These are phyloP conservation scores for Amanita rimosa DNA, from an alignment of 768 basidiomycete species.

Conservation along the genomic window DNA sequence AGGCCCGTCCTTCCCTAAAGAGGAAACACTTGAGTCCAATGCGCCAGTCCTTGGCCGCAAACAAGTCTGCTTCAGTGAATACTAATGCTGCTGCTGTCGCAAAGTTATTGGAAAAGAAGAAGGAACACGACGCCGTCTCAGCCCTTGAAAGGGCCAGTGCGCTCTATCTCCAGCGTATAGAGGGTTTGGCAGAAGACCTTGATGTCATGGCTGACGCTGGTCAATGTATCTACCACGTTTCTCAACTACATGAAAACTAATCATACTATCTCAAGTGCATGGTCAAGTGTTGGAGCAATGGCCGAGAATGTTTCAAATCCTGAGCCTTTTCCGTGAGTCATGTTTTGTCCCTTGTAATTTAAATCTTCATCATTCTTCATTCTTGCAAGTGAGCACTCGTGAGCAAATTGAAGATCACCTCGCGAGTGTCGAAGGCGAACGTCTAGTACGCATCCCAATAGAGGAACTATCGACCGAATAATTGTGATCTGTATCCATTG, in stretches of 20 bases:
- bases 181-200: conserved; percentile 59
- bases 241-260: background rate
- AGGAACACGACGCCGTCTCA: conserved; percentile 65
- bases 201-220: conserved; percentile 73
- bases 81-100: conserved; percentile 33
- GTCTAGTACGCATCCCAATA: conserved; percentile 63
- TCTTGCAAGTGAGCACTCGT: background rate
- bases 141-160: conserved; percentile 58
- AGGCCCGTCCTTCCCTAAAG: background rate
- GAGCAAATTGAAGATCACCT: background rate
- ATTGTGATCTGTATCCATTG: too few species aligned
- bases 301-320: conserved; percentile 75
- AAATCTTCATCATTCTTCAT: background rate
- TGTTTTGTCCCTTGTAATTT: background rate
- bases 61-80: conserved; percentile 31
- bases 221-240: conserved; percentile 30
- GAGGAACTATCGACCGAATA: conserved; percentile 36
- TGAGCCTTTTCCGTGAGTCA: conserved; percentile 54
- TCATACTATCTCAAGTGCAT: conserved; percentile 30
- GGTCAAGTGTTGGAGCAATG: conserved; percentile 72
- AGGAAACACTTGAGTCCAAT: conserved; percentile 18
- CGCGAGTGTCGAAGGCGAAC: conserved; percentile 32
- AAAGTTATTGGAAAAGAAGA: conserved; percentile 68
- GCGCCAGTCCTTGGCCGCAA: conserved; percentile 46
- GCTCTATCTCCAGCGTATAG: conserved; percentile 55